Evolutionary conservation across 2,329 filamentous ascomycete species (phyloP).

Genomic region (Venturia effusa): DNA sequence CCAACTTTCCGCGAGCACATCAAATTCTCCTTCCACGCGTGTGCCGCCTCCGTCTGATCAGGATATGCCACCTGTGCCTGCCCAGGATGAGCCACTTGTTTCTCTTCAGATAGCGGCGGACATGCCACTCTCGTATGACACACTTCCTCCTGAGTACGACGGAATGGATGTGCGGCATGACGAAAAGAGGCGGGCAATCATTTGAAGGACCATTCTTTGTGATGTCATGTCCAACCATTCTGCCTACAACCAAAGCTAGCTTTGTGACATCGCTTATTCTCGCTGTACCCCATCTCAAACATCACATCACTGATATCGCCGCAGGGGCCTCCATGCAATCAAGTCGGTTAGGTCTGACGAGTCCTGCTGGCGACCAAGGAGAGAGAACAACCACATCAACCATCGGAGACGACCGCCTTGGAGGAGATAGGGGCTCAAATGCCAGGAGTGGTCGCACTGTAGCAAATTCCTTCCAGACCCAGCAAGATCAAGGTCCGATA

Average conservation of each 20-base stretch:
- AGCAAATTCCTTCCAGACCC: slow-evolving; percentile 4
- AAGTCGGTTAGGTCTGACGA: slow-evolving; percentile 38
- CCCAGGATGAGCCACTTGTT: too few species aligned
- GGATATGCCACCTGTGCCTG: too few species aligned
- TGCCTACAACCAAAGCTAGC: too few species aligned
- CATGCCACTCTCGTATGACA: too few species aligned
- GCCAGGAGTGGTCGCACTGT: neutral
- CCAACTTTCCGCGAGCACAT: neutral
- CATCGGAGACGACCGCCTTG: slow-evolving; percentile 16
- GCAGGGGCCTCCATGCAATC: slow-evolving; percentile 41
- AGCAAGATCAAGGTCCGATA: slow-evolving; percentile 6
- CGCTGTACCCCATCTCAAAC: slow-evolving; percentile 40
- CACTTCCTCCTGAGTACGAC: too few species aligned
- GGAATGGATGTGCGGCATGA: too few species aligned
- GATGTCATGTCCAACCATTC: too few species aligned
- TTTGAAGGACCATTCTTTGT: too few species aligned
- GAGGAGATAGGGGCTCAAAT: neutral
- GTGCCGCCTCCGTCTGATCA: too few species aligned
- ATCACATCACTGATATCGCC: slow-evolving; percentile 37
- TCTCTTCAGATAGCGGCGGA: too few species aligned
- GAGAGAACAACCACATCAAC: slow-evolving; percentile 30
- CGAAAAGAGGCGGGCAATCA: too few species aligned
- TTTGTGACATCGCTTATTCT: slow-evolving; percentile 24
- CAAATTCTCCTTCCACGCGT: too few species aligned
- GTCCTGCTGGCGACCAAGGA: slow-evolving; percentile 31